These are phyloP conservation scores for Linaria vulgaris DNA, from an alignment of 257 asterid genomes.

Conservation along the genomic window DNA sequence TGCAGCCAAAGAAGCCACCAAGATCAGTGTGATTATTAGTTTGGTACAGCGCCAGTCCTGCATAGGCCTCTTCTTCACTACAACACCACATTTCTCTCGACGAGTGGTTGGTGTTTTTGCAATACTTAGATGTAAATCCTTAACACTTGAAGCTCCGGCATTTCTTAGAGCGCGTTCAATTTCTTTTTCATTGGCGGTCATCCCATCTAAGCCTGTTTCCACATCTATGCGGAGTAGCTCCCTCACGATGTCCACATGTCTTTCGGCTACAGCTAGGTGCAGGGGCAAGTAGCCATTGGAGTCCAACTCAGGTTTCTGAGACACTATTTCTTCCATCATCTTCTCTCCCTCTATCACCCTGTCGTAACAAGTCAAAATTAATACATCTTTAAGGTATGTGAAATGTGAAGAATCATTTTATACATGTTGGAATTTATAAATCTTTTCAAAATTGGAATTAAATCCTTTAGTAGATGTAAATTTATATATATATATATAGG, in stretches of 20 bases:
- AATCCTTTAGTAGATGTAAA: no score
- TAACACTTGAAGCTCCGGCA: no score
- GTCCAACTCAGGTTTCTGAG: constrained; percentile 43
- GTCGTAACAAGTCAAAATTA: no score
- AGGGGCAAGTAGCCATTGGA: constrained; percentile 40
- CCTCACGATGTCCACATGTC: constrained; percentile 35
- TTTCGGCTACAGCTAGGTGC: constrained; percentile 47
- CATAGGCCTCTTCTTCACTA: constrained; percentile 17
- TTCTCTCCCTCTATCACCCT: no score
- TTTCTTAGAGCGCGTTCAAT: no score
- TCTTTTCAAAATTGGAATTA: no score
- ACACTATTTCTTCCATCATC: no score
- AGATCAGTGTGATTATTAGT: constrained; percentile 34
- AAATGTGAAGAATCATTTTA: no score
- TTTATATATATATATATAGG: no score
- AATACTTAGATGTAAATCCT: constrained; percentile 33
- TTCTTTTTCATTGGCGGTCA: constrained; percentile 32
- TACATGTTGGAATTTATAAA: no score
- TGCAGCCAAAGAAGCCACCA: constrained; percentile 40
- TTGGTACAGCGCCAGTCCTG: constrained; percentile 36
- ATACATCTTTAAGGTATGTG: no score
- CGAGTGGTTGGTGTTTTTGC: neutral
- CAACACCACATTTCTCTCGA: constrained; percentile 16
- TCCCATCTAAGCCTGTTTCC: constrained; percentile 36
- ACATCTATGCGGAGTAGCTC: constrained; percentile 29